Evolutionary conservation across 345 rosid species (phyloP).

Genomic region (Balakata baccata): DNA sequence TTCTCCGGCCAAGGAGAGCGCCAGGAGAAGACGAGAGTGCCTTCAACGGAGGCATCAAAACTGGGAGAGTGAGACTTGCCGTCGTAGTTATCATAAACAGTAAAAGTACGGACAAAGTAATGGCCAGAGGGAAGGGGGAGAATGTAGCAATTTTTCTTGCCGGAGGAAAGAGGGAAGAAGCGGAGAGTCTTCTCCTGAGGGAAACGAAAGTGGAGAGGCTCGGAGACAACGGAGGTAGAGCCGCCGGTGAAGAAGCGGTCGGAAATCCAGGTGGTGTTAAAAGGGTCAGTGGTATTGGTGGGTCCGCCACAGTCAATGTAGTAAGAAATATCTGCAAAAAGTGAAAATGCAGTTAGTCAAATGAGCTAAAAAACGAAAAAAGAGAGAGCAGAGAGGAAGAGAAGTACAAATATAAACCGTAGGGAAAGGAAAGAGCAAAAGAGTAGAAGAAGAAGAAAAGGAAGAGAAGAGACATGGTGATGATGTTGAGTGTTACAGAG

Average conservation of each 20-base stretch:
- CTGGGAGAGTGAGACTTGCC: conserved; percentile 82
- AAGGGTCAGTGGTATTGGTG: conserved; percentile 48
- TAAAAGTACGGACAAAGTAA: conserved; percentile 85
- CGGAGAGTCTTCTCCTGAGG: conserved; percentile 73
- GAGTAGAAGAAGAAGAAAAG: conserved; percentile 11
- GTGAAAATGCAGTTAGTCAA: not conserved
- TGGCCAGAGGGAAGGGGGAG: conserved; percentile 75
- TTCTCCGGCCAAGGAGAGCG: conserved; percentile 73
- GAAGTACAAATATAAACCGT: not conserved
- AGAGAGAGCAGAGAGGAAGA: not conserved
- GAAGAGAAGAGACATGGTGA: not conserved
- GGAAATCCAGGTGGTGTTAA: conserved; percentile 76
- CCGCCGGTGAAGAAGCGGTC: conserved; percentile 88
- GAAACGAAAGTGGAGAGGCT: conserved; percentile 72
- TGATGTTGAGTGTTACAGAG: not conserved
- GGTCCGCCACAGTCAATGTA: conserved; percentile 84
- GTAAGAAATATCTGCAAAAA: conserved; percentile 50
- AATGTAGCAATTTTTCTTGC: conserved; percentile 92
- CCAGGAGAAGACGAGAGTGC: conserved; percentile 88
- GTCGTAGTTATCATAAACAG: conserved; percentile 94
- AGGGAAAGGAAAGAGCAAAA: conserved; percentile 4
- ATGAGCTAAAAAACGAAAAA: not conserved
- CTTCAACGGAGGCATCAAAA: conserved; percentile 89
- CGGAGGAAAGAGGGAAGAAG: conserved; percentile 84
- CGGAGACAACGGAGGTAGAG: conserved; percentile 59